These are phyloP conservation scores for Diaporthe ilicicola DNA, from an alignment of 2,329 filamentous ascomycete species.

Conservation along the genomic window DNA sequence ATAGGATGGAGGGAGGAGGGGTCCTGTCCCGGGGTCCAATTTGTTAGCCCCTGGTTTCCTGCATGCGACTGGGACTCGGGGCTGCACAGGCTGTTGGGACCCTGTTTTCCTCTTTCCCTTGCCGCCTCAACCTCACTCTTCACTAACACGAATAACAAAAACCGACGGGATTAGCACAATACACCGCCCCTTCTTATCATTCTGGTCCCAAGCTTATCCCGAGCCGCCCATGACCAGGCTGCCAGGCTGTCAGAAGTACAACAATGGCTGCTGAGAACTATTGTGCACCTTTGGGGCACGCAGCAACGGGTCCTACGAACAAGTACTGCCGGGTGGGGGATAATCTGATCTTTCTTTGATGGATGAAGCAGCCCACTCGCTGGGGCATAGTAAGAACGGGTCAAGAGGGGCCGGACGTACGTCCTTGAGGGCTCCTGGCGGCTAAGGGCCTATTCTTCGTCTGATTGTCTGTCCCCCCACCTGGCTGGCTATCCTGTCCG, in stretches of 20 bases:
- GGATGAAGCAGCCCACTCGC: neutral
- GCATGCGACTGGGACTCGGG: slow-evolving; percentile 6
- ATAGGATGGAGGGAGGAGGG: neutral
- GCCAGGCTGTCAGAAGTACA: neutral
- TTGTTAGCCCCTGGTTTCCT: slow-evolving; percentile 24
- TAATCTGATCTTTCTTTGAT: neutral
- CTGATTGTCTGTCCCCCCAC: slow-evolving; percentile 1
- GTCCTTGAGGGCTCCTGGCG: neutral
- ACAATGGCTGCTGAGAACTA: no score
- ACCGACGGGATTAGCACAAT: neutral
- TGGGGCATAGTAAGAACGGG: neutral
- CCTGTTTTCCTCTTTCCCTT: neutral
- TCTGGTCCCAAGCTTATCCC: neutral
- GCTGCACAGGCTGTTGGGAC: slow-evolving; percentile 7
- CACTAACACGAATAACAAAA: slow-evolving; percentile 3
- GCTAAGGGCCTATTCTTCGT: neutral
- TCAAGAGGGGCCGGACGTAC: neutral
- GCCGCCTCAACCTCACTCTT: slow-evolving; percentile 13
- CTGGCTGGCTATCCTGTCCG: neutral
- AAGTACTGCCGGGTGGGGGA: neutral
- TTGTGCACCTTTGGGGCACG: neutral
- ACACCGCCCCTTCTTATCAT: slow-evolving; percentile 16
- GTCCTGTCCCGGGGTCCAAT: slow-evolving; percentile 19
- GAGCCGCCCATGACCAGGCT: neutral
- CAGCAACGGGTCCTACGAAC: neutral